phyloP scores from a whole-genome alignment of 495 filamentous ascomycete genomes.

The Podospora anserina region DNA sequence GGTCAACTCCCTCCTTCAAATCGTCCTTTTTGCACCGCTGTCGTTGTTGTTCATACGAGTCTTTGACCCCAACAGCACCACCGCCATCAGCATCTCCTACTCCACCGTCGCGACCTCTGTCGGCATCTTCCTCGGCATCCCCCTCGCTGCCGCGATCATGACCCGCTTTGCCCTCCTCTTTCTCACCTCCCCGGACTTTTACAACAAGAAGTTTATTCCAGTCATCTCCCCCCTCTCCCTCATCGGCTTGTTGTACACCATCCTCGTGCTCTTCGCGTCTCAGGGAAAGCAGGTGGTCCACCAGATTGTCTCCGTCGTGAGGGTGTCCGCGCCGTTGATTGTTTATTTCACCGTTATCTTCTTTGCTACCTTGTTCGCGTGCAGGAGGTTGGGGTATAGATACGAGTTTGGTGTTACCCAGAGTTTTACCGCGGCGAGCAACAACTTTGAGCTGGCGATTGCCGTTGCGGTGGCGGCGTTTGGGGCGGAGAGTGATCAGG shows the following conservation, averaged over 20 bases:
- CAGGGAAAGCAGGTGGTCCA: conserved; percentile 77
- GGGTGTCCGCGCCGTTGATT: conserved; percentile 75
- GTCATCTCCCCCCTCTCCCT: conserved; percentile 71
- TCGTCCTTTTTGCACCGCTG: conserved; percentile 79
- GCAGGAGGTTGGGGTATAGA: conserved; percentile 62
- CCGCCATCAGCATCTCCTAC: conserved; percentile 57
- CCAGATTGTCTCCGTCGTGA: conserved; percentile 76
- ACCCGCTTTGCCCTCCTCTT: conserved; percentile 64
- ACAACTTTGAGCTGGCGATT: conserved; percentile 93
- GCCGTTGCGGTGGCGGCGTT: conserved; percentile 85
- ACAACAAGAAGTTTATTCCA: conserved; percentile 65
- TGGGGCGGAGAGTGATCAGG: conserved; percentile 77
- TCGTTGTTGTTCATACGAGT: conserved; percentile 74
- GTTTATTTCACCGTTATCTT: conserved; percentile 80
- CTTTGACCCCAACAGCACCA: conserved; percentile 49
- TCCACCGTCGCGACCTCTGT: conserved; percentile 72
- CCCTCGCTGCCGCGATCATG: conserved; percentile 71
- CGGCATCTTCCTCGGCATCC: conserved; percentile 82
- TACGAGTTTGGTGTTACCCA: conserved; percentile 74
- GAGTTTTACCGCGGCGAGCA: conserved; percentile 91
- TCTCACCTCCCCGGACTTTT: conserved; percentile 55
- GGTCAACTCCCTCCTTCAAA: conserved; percentile 82
- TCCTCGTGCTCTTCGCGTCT: conserved; percentile 78
- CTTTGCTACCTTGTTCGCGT: conserved; percentile 58
- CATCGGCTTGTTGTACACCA: conserved; percentile 81